Evolutionary conservation across 164 flowering plant genomes (phyloP).

Genomic region (Saururus chinensis): DNA sequence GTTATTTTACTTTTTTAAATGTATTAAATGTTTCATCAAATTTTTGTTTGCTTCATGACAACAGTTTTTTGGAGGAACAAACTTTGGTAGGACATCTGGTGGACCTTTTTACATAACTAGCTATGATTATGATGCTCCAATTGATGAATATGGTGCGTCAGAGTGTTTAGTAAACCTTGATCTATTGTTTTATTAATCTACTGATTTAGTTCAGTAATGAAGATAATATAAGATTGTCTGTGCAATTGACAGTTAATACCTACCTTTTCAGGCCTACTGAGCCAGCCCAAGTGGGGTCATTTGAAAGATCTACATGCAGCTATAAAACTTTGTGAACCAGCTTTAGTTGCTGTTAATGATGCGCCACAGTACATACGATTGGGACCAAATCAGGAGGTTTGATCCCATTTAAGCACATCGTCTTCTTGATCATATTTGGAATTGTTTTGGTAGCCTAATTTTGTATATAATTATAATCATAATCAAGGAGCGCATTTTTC

Average conservation of each 20-base stretch:
- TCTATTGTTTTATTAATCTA: background rate
- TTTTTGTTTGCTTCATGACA: slow-evolving; percentile 6
- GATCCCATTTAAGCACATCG: background rate
- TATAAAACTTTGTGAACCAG: slow-evolving; percentile 88
- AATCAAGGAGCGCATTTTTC: too few species aligned
- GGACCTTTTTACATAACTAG: slow-evolving; percentile 85
- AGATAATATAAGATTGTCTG: background rate
- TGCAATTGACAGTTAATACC: background rate
- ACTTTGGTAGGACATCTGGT: slow-evolving; percentile 85
- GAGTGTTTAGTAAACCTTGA: background rate
- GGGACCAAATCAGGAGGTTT: slow-evolving; percentile 88
- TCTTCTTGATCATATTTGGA: background rate
- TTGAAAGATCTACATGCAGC: slow-evolving; percentile 89
- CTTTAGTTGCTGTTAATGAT: slow-evolving; percentile 60
- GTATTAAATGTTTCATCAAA: background rate
- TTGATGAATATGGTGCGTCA: slow-evolving; percentile 87
- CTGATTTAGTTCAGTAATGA: background rate
- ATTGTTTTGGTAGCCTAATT: too few species aligned
- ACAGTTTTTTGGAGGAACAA: slow-evolving; percentile 95
- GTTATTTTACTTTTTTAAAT: background rate
- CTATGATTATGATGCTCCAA: slow-evolving; percentile 96
- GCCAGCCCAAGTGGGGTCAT: slow-evolving; percentile 98
- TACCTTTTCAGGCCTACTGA: slow-evolving; percentile 43
- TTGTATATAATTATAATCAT: too few species aligned
- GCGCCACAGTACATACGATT: slow-evolving; percentile 55